Conservation (phyloP, 768 basidiomycete genomes). For the Phlegmacium glaucopus region DNA sequence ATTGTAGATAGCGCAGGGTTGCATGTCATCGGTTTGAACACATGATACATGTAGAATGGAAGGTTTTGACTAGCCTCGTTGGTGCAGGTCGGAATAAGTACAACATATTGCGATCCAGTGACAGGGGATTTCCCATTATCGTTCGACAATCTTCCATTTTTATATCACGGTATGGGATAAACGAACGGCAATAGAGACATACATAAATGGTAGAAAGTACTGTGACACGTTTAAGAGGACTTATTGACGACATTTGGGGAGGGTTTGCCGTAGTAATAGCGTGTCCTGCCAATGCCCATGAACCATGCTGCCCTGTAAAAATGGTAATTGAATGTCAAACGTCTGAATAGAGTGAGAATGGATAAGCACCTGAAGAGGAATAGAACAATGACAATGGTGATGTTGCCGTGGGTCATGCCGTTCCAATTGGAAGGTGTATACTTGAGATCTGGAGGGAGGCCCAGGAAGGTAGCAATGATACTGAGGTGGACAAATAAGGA, state of each 20-base stretch:
- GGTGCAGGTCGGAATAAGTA: no score
- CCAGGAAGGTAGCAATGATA: constrained; percentile 51
- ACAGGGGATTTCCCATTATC: no score
- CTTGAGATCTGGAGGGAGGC: constrained; percentile 54
- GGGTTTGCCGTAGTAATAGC: constrained; percentile 27
- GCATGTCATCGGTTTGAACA: no score
- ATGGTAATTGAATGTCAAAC: background rate
- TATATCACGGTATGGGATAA: no score
- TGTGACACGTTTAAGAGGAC: background rate
- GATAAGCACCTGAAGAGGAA: constrained; percentile 48
- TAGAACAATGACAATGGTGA: constrained; percentile 58
- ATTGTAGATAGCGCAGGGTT: background rate
- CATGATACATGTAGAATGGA: no score
- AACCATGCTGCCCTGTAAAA: constrained; percentile 53
- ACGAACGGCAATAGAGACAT: no score
- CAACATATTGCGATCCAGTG: no score
- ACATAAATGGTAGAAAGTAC: background rate
- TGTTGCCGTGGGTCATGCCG: constrained; percentile 72
- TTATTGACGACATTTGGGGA: constrained; percentile 5
- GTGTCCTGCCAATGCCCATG: constrained; percentile 25
- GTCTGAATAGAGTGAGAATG: background rate
- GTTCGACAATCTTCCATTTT: no score
- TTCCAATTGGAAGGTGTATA: constrained; percentile 60
- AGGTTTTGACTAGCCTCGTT: no score
- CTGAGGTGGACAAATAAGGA: constrained; percentile 31